phyloP scores from a whole-genome alignment of 2,329 filamentous ascomycete species.

The Verticillium dahliae region DNA sequence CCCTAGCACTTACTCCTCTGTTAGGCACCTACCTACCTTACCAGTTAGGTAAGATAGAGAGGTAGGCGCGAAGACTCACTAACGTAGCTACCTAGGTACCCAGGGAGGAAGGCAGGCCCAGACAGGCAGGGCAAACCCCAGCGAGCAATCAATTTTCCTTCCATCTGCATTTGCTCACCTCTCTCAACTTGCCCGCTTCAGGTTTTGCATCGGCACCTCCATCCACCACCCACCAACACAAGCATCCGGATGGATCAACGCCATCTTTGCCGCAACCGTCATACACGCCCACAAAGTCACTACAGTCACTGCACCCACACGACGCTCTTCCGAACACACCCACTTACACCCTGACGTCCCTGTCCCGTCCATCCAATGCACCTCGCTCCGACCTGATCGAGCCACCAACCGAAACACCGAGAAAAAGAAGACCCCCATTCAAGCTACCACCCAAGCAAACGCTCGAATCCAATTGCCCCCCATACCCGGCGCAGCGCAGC shows the following conservation, averaged over 20 bases:
- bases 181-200: background rate
- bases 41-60: too few species aligned
- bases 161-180: background rate
- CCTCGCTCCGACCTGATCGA: background rate
- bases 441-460: background rate
- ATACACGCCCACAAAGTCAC: background rate
- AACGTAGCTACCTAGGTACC: too few species aligned
- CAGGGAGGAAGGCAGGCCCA: too few species aligned
- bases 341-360: background rate
- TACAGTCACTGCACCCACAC: background rate
- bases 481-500: background rate
- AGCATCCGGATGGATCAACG: background rate
- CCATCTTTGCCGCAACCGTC: background rate
- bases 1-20: too few species aligned
- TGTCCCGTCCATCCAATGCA: background rate
- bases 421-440: background rate
- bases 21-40: too few species aligned
- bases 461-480: background rate
- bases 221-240: background rate
- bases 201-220: background rate
- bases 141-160: too few species aligned
- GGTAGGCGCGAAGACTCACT: too few species aligned
- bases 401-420: background rate
- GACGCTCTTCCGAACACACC: background rate
- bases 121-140: too few species aligned